Evolutionary conservation across 768 basidiomycete genomes (phyloP).

Genomic region (Lactarius sp.): DNA sequence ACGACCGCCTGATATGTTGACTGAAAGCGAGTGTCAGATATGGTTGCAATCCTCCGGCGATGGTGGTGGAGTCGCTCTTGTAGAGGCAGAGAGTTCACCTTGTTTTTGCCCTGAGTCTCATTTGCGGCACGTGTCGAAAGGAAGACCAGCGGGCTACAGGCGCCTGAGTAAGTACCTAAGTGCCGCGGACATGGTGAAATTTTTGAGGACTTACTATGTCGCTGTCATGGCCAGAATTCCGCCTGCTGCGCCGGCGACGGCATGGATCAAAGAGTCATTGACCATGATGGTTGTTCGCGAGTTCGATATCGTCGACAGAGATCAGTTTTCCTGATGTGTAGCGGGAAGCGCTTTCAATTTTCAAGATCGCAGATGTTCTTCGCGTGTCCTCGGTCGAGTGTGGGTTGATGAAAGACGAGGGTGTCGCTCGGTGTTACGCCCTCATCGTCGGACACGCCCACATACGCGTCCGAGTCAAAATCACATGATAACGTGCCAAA

Average conservation of each 20-base stretch:
- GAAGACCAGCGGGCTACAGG: conserved; percentile 77
- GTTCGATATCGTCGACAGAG: background rate
- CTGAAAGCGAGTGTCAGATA: conserved; percentile 34
- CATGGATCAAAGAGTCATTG: conserved; percentile 76
- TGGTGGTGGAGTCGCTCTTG: background rate
- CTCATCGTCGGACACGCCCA: background rate
- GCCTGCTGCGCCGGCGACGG: conserved; percentile 84
- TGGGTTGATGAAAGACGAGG: background rate
- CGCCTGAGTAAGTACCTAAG: conserved; percentile 12
- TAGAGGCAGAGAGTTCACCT: conserved; percentile 41
- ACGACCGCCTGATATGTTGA: conserved; percentile 59
- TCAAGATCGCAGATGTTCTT: background rate
- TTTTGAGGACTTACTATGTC: conserved; percentile 58
- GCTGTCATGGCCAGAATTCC: conserved; percentile 89
- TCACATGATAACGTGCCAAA: conserved; percentile 6
- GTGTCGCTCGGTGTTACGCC: background rate
- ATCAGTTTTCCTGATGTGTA: background rate
- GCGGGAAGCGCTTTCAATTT: background rate
- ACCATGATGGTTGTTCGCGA: conserved; percentile 26
- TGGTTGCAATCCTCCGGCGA: conserved; percentile 5
- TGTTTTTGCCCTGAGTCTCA: conserved; percentile 70
- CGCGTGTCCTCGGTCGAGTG: background rate
- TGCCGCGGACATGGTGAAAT: conserved; percentile 8
- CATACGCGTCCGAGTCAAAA: background rate
- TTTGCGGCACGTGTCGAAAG: conserved; percentile 92